phyloP scores from a whole-genome alignment of 345 rosid genomes.

The Mercurialis annua region DNA sequence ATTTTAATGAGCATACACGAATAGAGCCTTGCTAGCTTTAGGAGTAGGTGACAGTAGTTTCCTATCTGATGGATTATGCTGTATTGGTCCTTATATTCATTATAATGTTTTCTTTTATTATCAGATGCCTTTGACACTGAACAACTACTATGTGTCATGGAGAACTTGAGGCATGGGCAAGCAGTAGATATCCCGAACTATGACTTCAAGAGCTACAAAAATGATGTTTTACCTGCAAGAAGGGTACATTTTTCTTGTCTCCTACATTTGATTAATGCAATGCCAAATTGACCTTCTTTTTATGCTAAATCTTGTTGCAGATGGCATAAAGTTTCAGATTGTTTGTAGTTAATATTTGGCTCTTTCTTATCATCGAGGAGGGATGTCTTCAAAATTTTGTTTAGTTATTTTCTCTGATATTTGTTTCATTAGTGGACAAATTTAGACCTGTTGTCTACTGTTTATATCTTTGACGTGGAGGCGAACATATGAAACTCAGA shows the following conservation, averaged over 20 bases:
- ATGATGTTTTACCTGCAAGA: conserved; percentile 28
- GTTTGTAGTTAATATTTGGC: not conserved
- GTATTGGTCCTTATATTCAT: conserved; percentile 12
- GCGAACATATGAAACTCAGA: not conserved
- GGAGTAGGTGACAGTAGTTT: conserved; percentile 3
- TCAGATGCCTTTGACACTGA: conserved; percentile 96
- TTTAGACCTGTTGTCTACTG: not conserved
- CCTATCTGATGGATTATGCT: not conserved
- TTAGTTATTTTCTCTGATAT: not conserved
- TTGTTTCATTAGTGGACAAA: not conserved
- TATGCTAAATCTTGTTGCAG: not conserved
- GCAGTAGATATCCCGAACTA: conserved; percentile 95
- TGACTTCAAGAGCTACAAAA: conserved; percentile 77
- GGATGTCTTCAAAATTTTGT: not conserved
- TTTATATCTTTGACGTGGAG: not conserved
- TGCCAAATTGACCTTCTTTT: not conserved
- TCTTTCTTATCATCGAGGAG: not conserved
- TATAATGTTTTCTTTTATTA: conserved; percentile 22
- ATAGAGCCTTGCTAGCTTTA: not conserved
- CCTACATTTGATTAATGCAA: not conserved
- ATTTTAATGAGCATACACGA: not conserved
- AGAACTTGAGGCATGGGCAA: conserved; percentile 76
- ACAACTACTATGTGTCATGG: conserved; percentile 67
- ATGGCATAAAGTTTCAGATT: not conserved
- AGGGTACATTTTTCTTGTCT: conserved; percentile 23